phyloP scores from a whole-genome alignment of 306 rosid genomes.

The Amphicarpaea edgeworthii region DNA sequence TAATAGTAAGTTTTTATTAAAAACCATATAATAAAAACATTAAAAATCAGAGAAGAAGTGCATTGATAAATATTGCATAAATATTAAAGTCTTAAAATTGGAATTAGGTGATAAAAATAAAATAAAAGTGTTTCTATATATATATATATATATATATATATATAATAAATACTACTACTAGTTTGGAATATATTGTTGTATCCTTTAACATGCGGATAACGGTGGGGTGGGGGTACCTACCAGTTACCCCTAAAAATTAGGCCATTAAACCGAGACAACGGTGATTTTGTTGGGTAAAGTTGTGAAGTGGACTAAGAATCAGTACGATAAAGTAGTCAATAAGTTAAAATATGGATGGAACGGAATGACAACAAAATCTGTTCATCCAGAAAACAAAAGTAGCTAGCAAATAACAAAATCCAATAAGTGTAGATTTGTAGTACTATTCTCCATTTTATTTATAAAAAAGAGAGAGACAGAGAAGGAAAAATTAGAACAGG shows the following conservation, averaged over 20 bases:
- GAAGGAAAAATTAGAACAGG: background rate
- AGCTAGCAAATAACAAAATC: background rate
- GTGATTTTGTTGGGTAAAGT: conserved; percentile 1
- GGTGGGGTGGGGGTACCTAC: background rate
- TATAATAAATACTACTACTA: background rate
- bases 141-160: no score
- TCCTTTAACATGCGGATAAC: background rate
- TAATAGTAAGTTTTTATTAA: no score
- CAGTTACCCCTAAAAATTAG: background rate
- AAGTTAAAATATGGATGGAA: background rate
- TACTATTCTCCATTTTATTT: background rate
- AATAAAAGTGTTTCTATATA: background rate
- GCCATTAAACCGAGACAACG: conserved; percentile 5
- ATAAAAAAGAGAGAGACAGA: background rate
- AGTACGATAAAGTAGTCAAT: conserved; percentile 16
- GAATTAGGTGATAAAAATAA: background rate
- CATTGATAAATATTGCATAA: no score
- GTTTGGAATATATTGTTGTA: background rate
- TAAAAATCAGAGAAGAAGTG: no score
- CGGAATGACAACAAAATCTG: conserved; percentile 11
- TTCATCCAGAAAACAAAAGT: background rate
- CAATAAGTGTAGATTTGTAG: conserved; percentile 22
- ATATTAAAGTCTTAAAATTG: no score
- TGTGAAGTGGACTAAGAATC: background rate
- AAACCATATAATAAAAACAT: no score